Percentiles rank a stretch among this genome's conserved stretches.
Evolutionary conservation across 139 green algal species (phyloP).

Genomic region (Chlorella sorokiniana): DNA sequence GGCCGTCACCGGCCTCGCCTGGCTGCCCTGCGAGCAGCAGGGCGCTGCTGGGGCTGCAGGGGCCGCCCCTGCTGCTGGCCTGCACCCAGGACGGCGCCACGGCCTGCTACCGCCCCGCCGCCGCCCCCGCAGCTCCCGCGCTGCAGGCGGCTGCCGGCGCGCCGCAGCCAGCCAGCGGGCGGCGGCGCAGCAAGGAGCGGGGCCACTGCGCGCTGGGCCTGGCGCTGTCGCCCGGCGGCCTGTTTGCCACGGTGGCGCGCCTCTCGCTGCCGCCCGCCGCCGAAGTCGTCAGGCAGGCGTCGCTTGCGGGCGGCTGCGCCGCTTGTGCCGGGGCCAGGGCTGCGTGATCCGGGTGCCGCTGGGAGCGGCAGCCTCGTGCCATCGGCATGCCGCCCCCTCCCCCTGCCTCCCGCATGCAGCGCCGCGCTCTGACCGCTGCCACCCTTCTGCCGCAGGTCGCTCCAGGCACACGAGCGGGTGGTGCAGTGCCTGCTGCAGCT

Average conservation of each 20-base stretch:
- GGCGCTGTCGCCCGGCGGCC: conserved; percentile 34
- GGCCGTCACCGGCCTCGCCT: conserved; percentile 16
- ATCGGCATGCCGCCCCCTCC: neutral
- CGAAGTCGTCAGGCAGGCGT: conserved; percentile 43
- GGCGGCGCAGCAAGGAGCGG: neutral
- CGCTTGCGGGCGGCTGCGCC: too few species aligned
- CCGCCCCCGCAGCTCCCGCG: neutral
- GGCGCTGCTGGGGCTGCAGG: neutral
- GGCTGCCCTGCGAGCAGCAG: conserved; percentile 29
- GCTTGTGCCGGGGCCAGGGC: too few species aligned
- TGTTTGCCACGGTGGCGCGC: conserved; percentile 33
- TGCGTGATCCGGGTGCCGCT: neutral
- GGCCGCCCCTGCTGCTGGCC: conserved; percentile 8
- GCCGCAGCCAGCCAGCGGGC: neutral
- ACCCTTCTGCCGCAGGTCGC: conserved; percentile 3
- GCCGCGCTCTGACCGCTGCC: neutral
- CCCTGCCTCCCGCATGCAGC: neutral
- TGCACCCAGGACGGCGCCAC: conserved; percentile 8
- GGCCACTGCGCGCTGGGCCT: conserved; percentile 35
- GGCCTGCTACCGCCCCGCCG: neutral
- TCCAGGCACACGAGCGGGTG: conserved; percentile 30
- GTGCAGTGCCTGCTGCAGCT: conserved; percentile 26
- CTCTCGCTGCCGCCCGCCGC: neutral
- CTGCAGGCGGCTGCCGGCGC: neutral
- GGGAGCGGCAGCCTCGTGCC: too few species aligned